Conservation (phyloP, 495 filamentous ascomycete genomes). For the Aspergillus cavernicola region DNA sequence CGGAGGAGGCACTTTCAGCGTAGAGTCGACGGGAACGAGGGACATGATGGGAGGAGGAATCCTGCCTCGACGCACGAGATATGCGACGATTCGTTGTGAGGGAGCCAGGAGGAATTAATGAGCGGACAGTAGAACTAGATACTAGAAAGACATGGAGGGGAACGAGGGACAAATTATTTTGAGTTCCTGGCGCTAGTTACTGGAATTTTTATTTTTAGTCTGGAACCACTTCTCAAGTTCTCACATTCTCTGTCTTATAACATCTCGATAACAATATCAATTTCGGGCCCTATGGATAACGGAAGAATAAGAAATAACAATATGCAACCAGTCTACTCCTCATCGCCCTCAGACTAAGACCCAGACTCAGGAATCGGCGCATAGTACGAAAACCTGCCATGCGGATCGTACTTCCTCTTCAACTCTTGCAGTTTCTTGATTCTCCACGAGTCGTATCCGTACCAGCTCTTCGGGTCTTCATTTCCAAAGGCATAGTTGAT, state of each 20-base stretch:
- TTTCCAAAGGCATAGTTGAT: slow-evolving; percentile 47
- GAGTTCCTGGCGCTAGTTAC: slow-evolving; percentile 7
- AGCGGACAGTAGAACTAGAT: not conserved
- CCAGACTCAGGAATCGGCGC: slow-evolving; percentile 5
- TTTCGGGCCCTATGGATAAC: not conserved
- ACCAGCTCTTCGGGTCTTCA: slow-evolving; percentile 36
- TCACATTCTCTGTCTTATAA: not conserved
- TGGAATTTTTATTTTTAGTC: not conserved
- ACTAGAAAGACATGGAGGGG: not conserved
- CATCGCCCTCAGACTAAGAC: not conserved
- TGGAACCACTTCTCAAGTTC: not conserved
- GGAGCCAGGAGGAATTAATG: slow-evolving; percentile 49
- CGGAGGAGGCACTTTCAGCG: slow-evolving; percentile 27
- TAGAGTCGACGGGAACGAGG: slow-evolving; percentile 45
- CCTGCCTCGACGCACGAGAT: slow-evolving; percentile 53
- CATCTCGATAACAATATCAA: not conserved
- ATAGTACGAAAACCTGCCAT: slow-evolving; percentile 9
- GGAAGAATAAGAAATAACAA: not conserved
- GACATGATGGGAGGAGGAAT: slow-evolving; percentile 51
- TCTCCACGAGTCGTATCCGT: slow-evolving; percentile 49
- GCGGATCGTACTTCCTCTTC: slow-evolving; percentile 14
- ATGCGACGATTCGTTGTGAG: slow-evolving; percentile 55
- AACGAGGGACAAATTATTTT: slow-evolving; percentile 3
- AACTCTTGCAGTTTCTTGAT: slow-evolving; percentile 15
- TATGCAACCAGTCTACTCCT: not conserved